phyloP scores from a whole-genome alignment of 768 basidiomycete genomes.

The Boletales sp. region DNA sequence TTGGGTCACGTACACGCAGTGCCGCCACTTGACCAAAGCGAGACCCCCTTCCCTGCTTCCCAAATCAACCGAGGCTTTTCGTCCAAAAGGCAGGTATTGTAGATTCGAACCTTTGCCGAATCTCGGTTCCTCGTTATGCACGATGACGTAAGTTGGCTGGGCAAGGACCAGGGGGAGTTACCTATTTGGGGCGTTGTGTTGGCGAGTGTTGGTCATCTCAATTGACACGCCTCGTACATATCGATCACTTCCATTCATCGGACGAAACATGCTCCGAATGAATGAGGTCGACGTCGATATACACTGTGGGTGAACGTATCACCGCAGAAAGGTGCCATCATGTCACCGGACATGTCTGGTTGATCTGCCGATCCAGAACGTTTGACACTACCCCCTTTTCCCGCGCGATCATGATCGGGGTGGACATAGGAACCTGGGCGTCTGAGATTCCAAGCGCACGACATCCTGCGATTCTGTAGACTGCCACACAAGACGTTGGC shows the following conservation, averaged over 20 bases:
- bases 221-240: too few relatives aligned
- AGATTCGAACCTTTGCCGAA: background rate
- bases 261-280: too few relatives aligned
- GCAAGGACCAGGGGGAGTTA: too few relatives aligned
- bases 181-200: too few relatives aligned
- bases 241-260: too few relatives aligned
- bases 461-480: background rate
- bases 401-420: constrained; percentile 23
- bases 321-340: background rate
- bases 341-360: constrained; percentile 2
- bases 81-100: background rate
- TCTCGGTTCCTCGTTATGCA: background rate
- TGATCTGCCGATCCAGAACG: constrained; percentile 13
- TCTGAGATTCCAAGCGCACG: background rate
- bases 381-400: constrained; percentile 5
- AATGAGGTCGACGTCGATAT: background rate
- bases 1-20: background rate
- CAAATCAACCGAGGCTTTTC: background rate
- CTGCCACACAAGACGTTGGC: background rate
- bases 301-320: too few relatives aligned
- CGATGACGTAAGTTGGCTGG: constrained; percentile 23
- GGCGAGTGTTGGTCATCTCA: too few relatives aligned
- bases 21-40: background rate
- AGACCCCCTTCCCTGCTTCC: background rate
- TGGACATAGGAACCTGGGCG: background rate